Conservation (phyloP, 805 yeast species). For the Lipomyces yamadae region DNA sequence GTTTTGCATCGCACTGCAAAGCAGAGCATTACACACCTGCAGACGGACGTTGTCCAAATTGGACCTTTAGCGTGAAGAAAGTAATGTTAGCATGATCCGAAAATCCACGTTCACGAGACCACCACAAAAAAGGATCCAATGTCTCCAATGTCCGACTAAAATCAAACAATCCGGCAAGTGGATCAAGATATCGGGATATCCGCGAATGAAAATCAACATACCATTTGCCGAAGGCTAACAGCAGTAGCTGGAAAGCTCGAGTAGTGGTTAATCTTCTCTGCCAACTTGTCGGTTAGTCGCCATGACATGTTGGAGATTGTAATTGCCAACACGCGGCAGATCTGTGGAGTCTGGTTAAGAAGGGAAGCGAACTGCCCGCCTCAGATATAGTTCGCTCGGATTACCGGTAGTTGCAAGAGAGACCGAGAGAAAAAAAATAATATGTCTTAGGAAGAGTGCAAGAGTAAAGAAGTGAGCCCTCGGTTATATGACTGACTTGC, state of each 20-base stretch:
- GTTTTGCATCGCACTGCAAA: background rate
- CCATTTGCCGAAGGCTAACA: slow-evolving; percentile 85
- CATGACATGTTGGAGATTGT: slow-evolving; percentile 37
- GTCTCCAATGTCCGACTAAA: background rate
- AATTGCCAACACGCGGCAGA: background rate
- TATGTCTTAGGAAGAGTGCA: too few relatives aligned
- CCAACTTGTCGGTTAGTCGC: slow-evolving; percentile 50
- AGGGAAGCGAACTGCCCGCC: too few relatives aligned
- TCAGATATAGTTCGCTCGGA: too few relatives aligned
- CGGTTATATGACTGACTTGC: too few relatives aligned
- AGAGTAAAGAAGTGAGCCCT: too few relatives aligned
- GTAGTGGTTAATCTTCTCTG: slow-evolving; percentile 63
- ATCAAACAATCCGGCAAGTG: background rate
- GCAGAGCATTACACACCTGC: slow-evolving; percentile 58
- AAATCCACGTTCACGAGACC: background rate
- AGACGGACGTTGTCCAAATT: slow-evolving; percentile 78
- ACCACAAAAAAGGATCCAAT: too few relatives aligned
- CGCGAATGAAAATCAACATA: slow-evolving; percentile 9
- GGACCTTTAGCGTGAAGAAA: slow-evolving; percentile 48
- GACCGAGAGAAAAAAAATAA: too few relatives aligned
- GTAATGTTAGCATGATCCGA: background rate
- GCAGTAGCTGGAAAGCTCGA: slow-evolving; percentile 83
- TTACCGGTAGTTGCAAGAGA: too few relatives aligned
- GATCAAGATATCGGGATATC: background rate
- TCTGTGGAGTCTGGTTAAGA: too few relatives aligned